Conservation (phyloP, 257 asterid species). For the Nicotiana paniculata region DNA sequence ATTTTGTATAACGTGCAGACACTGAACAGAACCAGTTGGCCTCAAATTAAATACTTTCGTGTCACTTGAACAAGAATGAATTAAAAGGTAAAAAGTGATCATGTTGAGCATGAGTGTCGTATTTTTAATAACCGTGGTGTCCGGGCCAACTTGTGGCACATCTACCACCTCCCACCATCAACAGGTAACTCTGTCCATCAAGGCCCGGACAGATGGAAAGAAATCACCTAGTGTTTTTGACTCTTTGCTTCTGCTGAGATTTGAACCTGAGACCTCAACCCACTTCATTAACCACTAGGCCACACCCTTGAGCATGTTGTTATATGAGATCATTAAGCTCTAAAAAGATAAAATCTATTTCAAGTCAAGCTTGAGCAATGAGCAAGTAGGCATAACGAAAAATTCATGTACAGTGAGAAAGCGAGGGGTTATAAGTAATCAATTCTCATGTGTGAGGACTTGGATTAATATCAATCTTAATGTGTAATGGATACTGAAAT, state of each 20-base stretch:
- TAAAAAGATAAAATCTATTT: background rate
- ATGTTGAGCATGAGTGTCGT: background rate
- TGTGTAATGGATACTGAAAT: background rate
- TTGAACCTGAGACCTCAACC: too few relatives aligned
- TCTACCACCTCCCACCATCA: too few relatives aligned
- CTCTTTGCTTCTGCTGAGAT: too few relatives aligned
- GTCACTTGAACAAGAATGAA: background rate
- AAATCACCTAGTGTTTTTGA: too few relatives aligned
- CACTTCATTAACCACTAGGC: too few relatives aligned
- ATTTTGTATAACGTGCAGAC: background rate
- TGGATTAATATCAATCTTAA: background rate
- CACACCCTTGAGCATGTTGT: too few relatives aligned
- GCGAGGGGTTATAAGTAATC: background rate
- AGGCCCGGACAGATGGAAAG: too few relatives aligned
- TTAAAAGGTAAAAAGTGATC: background rate
- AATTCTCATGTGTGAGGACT: background rate
- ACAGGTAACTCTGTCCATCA: too few relatives aligned
- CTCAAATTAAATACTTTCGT: background rate
- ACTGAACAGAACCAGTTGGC: background rate
- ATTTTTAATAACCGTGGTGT: too few relatives aligned
- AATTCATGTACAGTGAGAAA: background rate
- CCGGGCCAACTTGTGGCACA: too few relatives aligned
- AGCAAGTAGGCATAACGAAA: background rate
- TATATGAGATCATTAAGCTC: slow-evolving; percentile 1
- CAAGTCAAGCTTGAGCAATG: background rate